These are phyloP conservation scores for Schizophyllum amplum DNA, from an alignment of 1,284 basidiomycete genomes.

Conservation along the genomic window DNA sequence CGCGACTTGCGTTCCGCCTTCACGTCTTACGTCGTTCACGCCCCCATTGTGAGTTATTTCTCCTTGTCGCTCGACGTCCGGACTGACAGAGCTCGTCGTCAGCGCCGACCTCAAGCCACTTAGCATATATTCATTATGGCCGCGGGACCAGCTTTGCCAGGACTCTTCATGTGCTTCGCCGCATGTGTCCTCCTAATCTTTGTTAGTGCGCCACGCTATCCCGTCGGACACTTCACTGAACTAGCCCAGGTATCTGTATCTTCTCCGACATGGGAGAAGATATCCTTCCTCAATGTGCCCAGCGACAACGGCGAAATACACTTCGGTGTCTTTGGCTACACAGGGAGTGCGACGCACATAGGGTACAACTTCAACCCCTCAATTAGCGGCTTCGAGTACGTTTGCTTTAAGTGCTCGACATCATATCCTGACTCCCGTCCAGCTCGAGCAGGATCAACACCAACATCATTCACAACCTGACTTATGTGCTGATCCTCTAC, in stretches of 20 bases:
- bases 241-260: slow-evolving; percentile 22
- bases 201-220: slow-evolving; percentile 30
- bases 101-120: neutral
- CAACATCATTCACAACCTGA: slow-evolving; percentile 56
- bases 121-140: neutral
- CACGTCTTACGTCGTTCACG: neutral
- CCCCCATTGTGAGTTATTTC: neutral
- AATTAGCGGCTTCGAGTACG: slow-evolving; percentile 5
- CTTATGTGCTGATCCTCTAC: slow-evolving; percentile 65
- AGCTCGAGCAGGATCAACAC: slow-evolving; percentile 38
- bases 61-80: too few species aligned
- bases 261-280: slow-evolving; percentile 15
- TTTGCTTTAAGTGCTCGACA: neutral
- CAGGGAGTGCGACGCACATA: slow-evolving; percentile 44
- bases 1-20: neutral
- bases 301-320: slow-evolving; percentile 15
- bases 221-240: neutral
- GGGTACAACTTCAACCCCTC: slow-evolving; percentile 45
- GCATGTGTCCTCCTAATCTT: slow-evolving; percentile 61
- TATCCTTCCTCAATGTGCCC: neutral
- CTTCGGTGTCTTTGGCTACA: slow-evolving; percentile 75
- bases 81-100: neutral
- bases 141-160: slow-evolving; percentile 28
- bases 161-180: slow-evolving; percentile 42
- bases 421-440: too few species aligned